Base-by-base conservation (phyloP, 768 basidiomycete species). In the Dendrothele bispora region DNA sequence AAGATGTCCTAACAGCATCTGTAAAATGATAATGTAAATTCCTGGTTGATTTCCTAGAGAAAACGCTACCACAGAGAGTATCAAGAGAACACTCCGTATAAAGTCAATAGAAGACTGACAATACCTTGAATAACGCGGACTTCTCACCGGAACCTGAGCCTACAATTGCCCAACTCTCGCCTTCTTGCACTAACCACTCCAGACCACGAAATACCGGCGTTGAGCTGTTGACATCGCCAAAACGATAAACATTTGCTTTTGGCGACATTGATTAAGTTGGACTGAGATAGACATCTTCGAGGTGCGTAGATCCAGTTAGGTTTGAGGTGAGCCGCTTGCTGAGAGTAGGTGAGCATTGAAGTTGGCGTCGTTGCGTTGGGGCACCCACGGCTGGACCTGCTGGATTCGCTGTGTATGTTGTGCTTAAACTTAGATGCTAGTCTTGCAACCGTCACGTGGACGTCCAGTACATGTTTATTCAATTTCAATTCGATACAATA, bases 161-260 rank as follows among this genome's bases (percentile, higher is more conserved):
- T 4, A 92, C 73, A 7, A 92, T 73, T 0, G 85, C 90, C 91
- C 91, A 92, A 14, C 74, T 81, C 59, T 91, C 79, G 22, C 74
- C 74, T 17, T 83, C 73, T 20, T 73, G 63, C 1, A 87, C 71
- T 5, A 71, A 78, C 86, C 86, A 88, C 12, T 72, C 60, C 1
- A 86, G 60, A 49, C 75, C 67, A 0, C 64, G 73, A 53, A 87
- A 72, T 4, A 83, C 70, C 12, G 82, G 81, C 4, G 55, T 47
- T 7, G 57, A 56, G 18, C 65, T 59, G 46, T 75, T 72, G 2
- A 79, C 65, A 43, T 80, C 76, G 0, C 84, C 84, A 53, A 86
- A 84, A 4, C 75, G 77, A 63, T 78, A 80, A 10, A 85, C 65
- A 42, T 81, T 70, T 6, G 80, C 65, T 27, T 61, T 72, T 12